Percentiles rank a stretch among this genome's conserved stretches.
These are phyloP conservation scores for Pseudocercospora eumusae DNA, from an alignment of 2,329 filamentous ascomycete genomes.

Conservation along the genomic window DNA sequence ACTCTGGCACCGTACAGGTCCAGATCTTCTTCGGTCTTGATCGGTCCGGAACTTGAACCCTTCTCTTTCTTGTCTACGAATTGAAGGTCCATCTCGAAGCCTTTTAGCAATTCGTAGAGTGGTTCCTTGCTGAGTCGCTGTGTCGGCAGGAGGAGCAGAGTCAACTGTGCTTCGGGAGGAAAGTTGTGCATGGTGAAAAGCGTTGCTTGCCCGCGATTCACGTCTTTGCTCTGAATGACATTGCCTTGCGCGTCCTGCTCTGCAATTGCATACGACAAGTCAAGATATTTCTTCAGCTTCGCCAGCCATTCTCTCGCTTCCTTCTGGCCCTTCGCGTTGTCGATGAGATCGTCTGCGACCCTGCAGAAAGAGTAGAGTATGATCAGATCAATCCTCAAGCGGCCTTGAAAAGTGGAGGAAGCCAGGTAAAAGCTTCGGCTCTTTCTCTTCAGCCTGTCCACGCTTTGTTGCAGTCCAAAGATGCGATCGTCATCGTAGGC, in stretches of 20 bases:
- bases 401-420: constrained; percentile 67
- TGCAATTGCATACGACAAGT: constrained; percentile 51
- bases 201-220: constrained; percentile 36
- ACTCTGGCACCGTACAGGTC: constrained; percentile 66
- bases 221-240: constrained; percentile 34
- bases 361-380: constrained; percentile 73
- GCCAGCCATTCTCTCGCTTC: constrained; percentile 61
- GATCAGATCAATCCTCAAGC: constrained; percentile 67
- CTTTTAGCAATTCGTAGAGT: constrained; percentile 64
- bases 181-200: constrained; percentile 54
- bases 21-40: constrained; percentile 60
- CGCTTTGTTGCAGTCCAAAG: constrained; percentile 60
- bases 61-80: constrained; percentile 47
- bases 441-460: constrained; percentile 60
- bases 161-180: constrained; percentile 54
- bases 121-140: constrained; percentile 59
- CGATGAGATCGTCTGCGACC: constrained; percentile 71
- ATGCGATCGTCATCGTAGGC: constrained; percentile 62
- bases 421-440: constrained; percentile 75
- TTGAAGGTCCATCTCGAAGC: constrained; percentile 67
- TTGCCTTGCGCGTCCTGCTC: constrained; percentile 33
- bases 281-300: constrained; percentile 60
- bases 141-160: constrained; percentile 62
- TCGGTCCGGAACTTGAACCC: constrained; percentile 47
- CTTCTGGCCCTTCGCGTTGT: constrained; percentile 57